Conservation (phyloP, 805 yeast species). For the Zygosaccharomyces bisporus region DNA sequence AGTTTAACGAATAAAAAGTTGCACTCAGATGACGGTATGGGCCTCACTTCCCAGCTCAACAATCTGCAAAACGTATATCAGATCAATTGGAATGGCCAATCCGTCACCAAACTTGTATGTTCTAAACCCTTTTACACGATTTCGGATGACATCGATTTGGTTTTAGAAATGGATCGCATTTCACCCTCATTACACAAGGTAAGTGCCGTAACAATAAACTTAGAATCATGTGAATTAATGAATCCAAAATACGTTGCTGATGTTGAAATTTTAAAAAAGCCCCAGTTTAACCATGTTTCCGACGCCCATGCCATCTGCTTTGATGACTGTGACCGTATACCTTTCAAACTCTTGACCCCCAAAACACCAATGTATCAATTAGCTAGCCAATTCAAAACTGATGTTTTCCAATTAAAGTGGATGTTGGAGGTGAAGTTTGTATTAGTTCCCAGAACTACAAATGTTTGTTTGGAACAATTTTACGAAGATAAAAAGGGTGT, state of each 20-base stretch:
- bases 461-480: slow-evolving; percentile 24
- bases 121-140: slow-evolving; percentile 42
- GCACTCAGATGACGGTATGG: slow-evolving; percentile 1
- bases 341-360: slow-evolving; percentile 31
- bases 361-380: slow-evolving; percentile 36
- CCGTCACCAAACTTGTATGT: slow-evolving; percentile 40
- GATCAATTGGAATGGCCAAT: slow-evolving; percentile 41
- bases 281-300: slow-evolving; percentile 24
- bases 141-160: slow-evolving; percentile 45
- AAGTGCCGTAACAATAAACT: slow-evolving; percentile 37
- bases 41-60: slow-evolving; percentile 26
- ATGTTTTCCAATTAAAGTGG: slow-evolving; percentile 41
- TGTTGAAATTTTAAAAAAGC: slow-evolving; percentile 13
- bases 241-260: slow-evolving; percentile 30
- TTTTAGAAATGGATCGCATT: slow-evolving; percentile 33
- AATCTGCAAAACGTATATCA: slow-evolving; percentile 36
- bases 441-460: slow-evolving; percentile 22
- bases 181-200: slow-evolving; percentile 34
- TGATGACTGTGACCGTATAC: slow-evolving; percentile 28
- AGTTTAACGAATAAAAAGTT: not conserved
- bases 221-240: slow-evolving; percentile 38
- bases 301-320: slow-evolving; percentile 34
- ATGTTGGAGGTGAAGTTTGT: slow-evolving; percentile 38
- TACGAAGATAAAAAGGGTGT: slow-evolving; percentile 40
- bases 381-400: slow-evolving; percentile 41